Evolutionary conservation across 257 asterid genomes (phyloP), one percentile per base, ranked within the genome.

Genomic region (Plantago elongata): DNA sequence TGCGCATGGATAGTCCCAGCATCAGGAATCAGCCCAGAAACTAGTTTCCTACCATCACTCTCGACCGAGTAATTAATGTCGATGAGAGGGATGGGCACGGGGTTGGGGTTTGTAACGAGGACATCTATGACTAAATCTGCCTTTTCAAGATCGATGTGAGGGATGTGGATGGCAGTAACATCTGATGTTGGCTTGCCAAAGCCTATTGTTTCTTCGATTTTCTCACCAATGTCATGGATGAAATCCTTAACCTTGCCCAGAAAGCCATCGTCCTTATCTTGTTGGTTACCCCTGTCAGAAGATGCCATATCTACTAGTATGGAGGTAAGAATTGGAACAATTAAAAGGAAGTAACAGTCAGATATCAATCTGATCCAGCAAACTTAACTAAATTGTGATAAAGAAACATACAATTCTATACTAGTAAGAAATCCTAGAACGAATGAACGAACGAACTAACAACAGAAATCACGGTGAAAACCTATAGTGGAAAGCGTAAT

Each of bases 171-270:
- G 10, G 43, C 96, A 1, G 89, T 42, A 11, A 93, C 97, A 74
- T 89, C 97, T 2, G 97, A 97, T 3, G 95, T 87, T 51, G 99
- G 99, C 68, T 93, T 93, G 13, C 99, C 94, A 30, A 85, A 81
- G 29, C 99, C 95, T 42, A 93, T 69, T 1, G 95, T 83, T 69
- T 78, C 97, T 77, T 93, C 99, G 14, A 93, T 87, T 77, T 93
- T 93, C 76, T 93, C 96, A 27, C 97, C 95, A 7, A 93, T 79
- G 71, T 93, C 95, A 0, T 84, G 89, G 65, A 92, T 84, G 81
- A 86, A 86, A 68, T 72, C 94, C 82, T 92, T 92, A 44, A 92
- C 88, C 81, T 80, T 92, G 22, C 69, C 88, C 11, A 92, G 55
- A 56, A 92, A 89, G 27, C 97, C 97, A 48, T 89, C 87, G n/a